Base-by-base conservation (phyloP, 2,329 filamentous ascomycete genomes). In the Zymoseptoria tritici region DNA sequence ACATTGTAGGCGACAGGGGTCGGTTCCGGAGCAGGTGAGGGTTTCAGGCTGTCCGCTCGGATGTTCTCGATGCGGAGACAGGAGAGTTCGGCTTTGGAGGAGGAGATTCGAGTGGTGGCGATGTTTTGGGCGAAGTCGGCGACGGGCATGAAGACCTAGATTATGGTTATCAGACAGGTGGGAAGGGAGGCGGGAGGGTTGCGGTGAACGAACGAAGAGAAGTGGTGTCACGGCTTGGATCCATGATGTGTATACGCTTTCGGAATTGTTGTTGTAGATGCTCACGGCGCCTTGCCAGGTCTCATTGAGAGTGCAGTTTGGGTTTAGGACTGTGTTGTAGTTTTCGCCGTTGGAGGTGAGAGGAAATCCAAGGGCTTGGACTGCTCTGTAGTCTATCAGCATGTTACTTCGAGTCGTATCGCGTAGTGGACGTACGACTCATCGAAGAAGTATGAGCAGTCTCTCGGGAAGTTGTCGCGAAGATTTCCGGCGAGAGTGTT, bases 361-460 rank as follows among this genome's bases (percentile, higher is more conserved):
- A 22, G 58, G 26, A 20, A 49, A 57, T 11, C 55, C 54, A 21
- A 49, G 31, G 16, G 21, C 51, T 26, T 53, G 21, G 16, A 53
- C 21, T 22, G 8, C 6, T 22, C 51, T 53, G n/a, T 8, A 2
- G 1, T n/a, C 22, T 11, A 29, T 53, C 21, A 53, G 51, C 26
- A 53, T n/a, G 8, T 24, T 3, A 53, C 0, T 29, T 13, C 16
- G 22, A 11, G 51, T 53, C 21, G 22, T 2, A 24, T 9, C 2
- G 3, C 11, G 9, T 0, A 13, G 16, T 11, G 49, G 6, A 20
- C 26, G 9, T 29, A 51, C 49, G 55, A 26, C 46, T 56, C 54
- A 36, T 61, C 53, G 42, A 61, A 59, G 60, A 59, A 61, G 54
- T 56, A 57, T 1, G 60, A 59, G 57, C 60, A 61, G 22, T 56